These are phyloP conservation scores for Grifola frondosa DNA, from an alignment of 1,284 basidiomycete species.

Conservation along the genomic window DNA sequence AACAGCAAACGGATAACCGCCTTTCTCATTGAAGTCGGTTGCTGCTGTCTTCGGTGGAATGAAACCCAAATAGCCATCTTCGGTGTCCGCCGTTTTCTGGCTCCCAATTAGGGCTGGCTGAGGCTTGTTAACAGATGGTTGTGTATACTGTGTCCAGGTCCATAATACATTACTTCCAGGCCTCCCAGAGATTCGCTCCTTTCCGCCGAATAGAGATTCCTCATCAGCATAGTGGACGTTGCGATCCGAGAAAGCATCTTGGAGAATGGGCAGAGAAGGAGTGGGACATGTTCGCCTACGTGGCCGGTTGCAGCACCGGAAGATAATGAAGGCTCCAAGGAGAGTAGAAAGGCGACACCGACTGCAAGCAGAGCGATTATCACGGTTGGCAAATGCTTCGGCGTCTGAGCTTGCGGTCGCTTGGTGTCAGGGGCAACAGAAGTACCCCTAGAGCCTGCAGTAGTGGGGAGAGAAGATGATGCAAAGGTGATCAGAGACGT, in stretches of 20 bases:
- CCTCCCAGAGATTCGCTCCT: conserved; percentile 55
- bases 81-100: not conserved
- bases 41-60: conserved; percentile 4
- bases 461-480: conserved; percentile 4
- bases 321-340: conserved; percentile 50
- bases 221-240: conserved; percentile 41
- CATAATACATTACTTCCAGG: conserved; percentile 44
- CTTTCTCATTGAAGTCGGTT: conserved; percentile 8
- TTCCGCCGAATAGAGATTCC: conserved; percentile 73
- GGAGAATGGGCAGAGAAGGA: conserved; percentile 70
- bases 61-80: not conserved
- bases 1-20: conserved; percentile 8
- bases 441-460: conserved; percentile 7
- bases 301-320: conserved; percentile 48
- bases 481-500: conserved; percentile 11
- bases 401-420: conserved; percentile 14
- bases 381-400: conserved; percentile 37
- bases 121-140: conserved; percentile 17
- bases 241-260: conserved; percentile 48
- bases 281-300: conserved; percentile 50
- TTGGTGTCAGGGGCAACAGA: conserved; percentile 14
- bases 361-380: conserved; percentile 57
- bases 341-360: conserved; percentile 57
- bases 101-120: not conserved
- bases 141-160: conserved; percentile 63